Base-by-base conservation (phyloP, 164 flowering plant genomes). In the Stephania yunnanensis region DNA sequence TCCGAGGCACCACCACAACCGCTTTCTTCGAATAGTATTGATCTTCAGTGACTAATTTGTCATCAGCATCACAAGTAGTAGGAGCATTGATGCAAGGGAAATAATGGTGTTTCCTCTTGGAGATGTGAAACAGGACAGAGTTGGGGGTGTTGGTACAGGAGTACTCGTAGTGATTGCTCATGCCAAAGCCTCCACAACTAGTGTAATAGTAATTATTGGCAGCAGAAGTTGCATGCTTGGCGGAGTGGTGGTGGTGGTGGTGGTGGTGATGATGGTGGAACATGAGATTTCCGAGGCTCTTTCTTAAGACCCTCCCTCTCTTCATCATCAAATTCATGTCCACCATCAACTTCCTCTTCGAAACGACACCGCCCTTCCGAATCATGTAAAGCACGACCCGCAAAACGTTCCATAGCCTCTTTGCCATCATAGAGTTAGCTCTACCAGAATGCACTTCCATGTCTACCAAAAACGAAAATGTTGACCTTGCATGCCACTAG, bases 141-240 rank as follows among this genome's bases (percentile, higher is more conserved):
- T 79, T 81, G 7, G 88, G 90, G 76, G 86, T 85, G 73, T 85
- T 84, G 70, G 83, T 85, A 80, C 90, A 87, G 5, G 90, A 87
- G 83, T 85, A 87, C 36, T 87, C 90, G 55, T 85, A 84, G 12
- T 85, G 85, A 72, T 78, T 83, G 71, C 1, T 36, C 42, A 69
- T 7, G 70, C 84, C 85, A 46, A 52, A 81, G 31, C 82, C 44
- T 67, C 79, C 79, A 74, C 13, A 0, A 36, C 42, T 36, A 36
- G 42, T 50, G 55, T 50, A 50, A 50, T 50, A 50, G 15, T 81
- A 75, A 36, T 36, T 36, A 36, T 36, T 36, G 42, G 42, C 4
- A 36, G 42, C 42, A 36, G 42, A 36, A 2, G 76, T 11, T 50
- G 44, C 15, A 25, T 71, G 52, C 20, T 65, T 70, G 46, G 80